Evolutionary conservation across 768 basidiomycete species (phyloP).

Genomic region (Termitomyces sp.): DNA sequence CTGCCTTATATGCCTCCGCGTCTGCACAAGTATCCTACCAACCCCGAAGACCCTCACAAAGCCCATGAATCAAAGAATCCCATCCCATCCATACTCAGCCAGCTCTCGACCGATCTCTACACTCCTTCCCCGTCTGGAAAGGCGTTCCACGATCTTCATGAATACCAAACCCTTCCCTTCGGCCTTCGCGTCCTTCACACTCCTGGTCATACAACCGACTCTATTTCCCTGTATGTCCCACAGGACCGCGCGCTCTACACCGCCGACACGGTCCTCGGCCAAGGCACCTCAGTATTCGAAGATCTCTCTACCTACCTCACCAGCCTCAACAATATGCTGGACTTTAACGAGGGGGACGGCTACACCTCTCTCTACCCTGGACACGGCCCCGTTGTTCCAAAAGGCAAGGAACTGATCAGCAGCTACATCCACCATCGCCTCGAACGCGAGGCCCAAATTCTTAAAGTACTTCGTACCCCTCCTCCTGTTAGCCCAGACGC

Average conservation of each 20-base stretch:
- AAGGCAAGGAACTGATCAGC: slow-evolving; percentile 58
- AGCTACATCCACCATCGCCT: slow-evolving; percentile 80
- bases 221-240: slow-evolving; percentile 67
- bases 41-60: slow-evolving; percentile 14
- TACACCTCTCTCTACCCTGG: slow-evolving; percentile 75
- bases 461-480: slow-evolving; percentile 42
- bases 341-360: slow-evolving; percentile 28
- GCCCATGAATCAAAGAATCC: slow-evolving; percentile 25
- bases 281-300: slow-evolving; percentile 87
- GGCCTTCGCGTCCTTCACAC: slow-evolving; percentile 71
- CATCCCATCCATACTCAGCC: slow-evolving; percentile 36
- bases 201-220: slow-evolving; percentile 90
- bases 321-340: slow-evolving; percentile 57
- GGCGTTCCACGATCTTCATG: slow-evolving; percentile 54
- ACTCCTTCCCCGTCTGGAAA: slow-evolving; percentile 38
- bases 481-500: slow-evolving; percentile 21
- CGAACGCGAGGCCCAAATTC: slow-evolving; percentile 76
- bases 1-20: slow-evolving; percentile 61
- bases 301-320: slow-evolving; percentile 70
- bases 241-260: slow-evolving; percentile 80
- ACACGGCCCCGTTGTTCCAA: slow-evolving; percentile 75
- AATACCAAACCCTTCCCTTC: slow-evolving; percentile 45
- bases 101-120: slow-evolving; percentile 42
- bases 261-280: slow-evolving; percentile 87
- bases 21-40: slow-evolving; percentile 68